Base-by-base conservation (phyloP, 768 basidiomycete genomes). In the Clavaria fumosa region DNA sequence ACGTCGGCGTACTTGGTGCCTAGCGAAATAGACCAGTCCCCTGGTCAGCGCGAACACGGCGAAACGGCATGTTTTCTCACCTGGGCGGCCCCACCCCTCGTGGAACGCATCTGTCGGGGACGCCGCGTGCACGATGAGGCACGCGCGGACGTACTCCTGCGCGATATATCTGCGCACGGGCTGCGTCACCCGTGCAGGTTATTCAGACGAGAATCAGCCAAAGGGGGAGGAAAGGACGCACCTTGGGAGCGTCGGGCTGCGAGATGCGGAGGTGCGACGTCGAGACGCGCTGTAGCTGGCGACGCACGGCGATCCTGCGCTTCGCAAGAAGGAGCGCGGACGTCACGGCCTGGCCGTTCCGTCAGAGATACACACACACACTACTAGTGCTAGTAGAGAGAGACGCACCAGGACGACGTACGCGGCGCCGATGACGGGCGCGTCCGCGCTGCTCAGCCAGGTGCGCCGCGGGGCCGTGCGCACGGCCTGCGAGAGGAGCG, bases 51-150 rank as follows among this genome's bases (percentile, higher is more conserved):
- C 10, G 31, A 26, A 34, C 30, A 40, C 7, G 26, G 23, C 19
- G 34, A 31, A 14, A 17, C 2, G 36, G 23, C 11, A 23, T n/a
- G 22, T 10, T 3, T 12, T 50, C 63, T 27, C 47, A 75, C 78
- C 76, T 43, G 74, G 80, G 45, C 63, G 58, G 17, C 83, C 81
- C 81, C 82, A 85, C 9, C 83, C 83, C 30, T 72, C 69, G 46
- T 78, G 80, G 47, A 61, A 55, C 3, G 67, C 69, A 38, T 70
- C 68, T 53, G 70, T 72, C 15, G 83, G 82, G 43, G 75, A 64
- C 21, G 77, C 75, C 54, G 78, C 73, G 54, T 77, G 72, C 6
- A 75, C 63, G 45, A 84, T 65, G 27, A 83, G 58, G 54, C 78
- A 82, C 14, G 73, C 61, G 18, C 83, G 76, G n/a, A 73, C 65